These are phyloP conservation scores for Clitopilus hobsonii DNA, from an alignment of 768 basidiomycete genomes.

Conservation along the genomic window DNA sequence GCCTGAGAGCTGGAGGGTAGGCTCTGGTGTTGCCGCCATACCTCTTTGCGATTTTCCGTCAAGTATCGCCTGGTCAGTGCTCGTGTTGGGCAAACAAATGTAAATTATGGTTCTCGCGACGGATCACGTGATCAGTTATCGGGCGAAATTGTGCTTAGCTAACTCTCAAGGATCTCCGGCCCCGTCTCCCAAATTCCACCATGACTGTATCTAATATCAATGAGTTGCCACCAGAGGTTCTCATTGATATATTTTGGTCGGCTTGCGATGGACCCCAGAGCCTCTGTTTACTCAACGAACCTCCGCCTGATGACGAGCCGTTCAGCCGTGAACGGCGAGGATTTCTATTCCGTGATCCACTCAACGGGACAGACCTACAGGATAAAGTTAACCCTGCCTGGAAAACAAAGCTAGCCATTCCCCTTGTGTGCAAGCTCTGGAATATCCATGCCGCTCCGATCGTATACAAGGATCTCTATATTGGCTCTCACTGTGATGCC, in stretches of 20 bases:
- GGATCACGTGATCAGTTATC: neutral
- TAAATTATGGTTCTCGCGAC: neutral
- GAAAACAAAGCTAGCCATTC: neutral
- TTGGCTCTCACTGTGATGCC: neutral
- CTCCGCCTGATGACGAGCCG: neutral
- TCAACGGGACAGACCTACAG: neutral
- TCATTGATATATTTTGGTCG: neutral
- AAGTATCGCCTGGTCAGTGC: neutral
- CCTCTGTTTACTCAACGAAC: neutral
- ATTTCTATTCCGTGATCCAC: neutral
- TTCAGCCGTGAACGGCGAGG: neutral
- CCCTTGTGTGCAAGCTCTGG: neutral
- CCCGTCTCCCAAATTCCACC: too few species aligned
- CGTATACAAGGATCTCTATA: neutral
- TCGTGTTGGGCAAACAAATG: neutral
- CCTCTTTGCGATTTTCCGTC: neutral
- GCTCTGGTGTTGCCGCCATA: constrained; percentile 9
- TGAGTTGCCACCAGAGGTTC: neutral
- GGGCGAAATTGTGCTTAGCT: too few species aligned
- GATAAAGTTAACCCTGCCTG: neutral
- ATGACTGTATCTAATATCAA: neutral
- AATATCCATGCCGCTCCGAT: neutral
- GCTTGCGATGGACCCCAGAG: neutral
- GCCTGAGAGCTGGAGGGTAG: constrained; percentile 47
- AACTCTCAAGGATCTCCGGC: too few species aligned